Evolutionary conservation across 148 eudicot species (phyloP).

Genomic region (Linanthus parryae): DNA sequence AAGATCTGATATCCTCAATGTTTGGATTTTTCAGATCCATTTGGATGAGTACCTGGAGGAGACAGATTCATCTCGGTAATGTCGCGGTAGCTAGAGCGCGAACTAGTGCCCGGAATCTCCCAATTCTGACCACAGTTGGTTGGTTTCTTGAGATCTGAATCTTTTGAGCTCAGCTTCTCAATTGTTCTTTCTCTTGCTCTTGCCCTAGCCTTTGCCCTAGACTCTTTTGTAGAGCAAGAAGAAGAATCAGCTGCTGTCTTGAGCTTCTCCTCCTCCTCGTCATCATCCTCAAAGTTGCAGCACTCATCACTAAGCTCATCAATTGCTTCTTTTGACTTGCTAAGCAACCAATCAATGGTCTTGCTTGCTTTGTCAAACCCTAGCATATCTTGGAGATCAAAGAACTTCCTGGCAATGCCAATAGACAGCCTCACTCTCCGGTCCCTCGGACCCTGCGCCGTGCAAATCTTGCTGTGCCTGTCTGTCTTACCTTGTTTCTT

Average conservation of each 20-base stretch:
- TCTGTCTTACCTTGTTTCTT: conserved; percentile 17
- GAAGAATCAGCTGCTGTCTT: neutral
- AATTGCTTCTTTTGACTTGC: conserved; percentile 21
- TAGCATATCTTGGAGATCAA: conserved; percentile 39
- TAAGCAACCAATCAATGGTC: conserved; percentile 41
- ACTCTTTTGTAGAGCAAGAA: conserved; percentile 8
- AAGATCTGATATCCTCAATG: too few species aligned
- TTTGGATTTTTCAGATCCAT: too few species aligned
- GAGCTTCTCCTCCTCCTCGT: neutral
- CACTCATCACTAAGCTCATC: too few species aligned
- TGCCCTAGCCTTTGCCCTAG: conserved; percentile 23
- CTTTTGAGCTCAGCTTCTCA: conserved; percentile 12
- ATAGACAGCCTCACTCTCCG: conserved; percentile 44
- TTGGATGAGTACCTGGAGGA: too few species aligned
- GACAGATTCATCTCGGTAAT: too few species aligned
- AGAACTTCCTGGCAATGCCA: conserved; percentile 32
- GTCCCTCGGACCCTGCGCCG: conserved; percentile 39
- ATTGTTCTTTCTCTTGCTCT: conserved; percentile 31
- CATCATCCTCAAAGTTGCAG: neutral
- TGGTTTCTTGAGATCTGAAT: too few species aligned
- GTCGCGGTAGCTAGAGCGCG: too few species aligned
- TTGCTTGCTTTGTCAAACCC: conserved; percentile 46
- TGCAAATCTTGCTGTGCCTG: conserved; percentile 41
- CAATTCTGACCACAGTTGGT: too few species aligned
- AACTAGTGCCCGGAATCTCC: too few species aligned